Evolutionary conservation across 169 alveolate species (phyloP).

Genomic region (Plasmodium chabaudi): DNA sequence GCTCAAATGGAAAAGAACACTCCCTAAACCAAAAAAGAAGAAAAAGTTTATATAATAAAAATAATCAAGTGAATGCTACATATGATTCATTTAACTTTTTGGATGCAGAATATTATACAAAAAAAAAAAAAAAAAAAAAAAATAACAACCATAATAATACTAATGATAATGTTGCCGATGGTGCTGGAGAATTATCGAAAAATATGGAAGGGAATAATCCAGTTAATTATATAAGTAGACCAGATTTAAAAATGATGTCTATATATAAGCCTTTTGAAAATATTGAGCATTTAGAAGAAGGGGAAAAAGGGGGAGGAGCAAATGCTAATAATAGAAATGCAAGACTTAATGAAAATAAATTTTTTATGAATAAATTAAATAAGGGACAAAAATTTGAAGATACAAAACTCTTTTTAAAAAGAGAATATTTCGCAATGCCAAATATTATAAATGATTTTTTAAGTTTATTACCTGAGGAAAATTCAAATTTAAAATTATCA

Average conservation of each 20-base stretch:
- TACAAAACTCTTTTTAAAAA: constrained; percentile 22
- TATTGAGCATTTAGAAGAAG: constrained; percentile 26
- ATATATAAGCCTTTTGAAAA: constrained; percentile 68
- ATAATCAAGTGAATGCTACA: constrained; percentile 4
- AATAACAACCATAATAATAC: neutral
- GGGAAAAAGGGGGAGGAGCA: neutral
- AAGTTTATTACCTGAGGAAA: constrained; percentile 69
- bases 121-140: constrained; percentile 25
- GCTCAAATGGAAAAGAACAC: neutral
- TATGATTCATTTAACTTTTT: constrained; percentile 57
- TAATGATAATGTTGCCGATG: constrained; percentile 4
- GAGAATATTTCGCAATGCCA: constrained; percentile 65
- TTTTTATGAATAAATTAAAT: constrained; percentile 17
- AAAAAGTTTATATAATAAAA: constrained; percentile 17
- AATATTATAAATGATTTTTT: constrained; percentile 68
- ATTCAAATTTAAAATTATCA: constrained; percentile 36
- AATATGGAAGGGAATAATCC: neutral
- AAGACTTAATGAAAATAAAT: constrained; percentile 2
- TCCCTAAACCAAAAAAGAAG: neutral
- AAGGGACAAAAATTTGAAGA: constrained; percentile 11
- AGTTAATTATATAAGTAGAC: constrained; percentile 47
- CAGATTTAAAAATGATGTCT: constrained; percentile 69
- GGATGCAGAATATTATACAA: constrained; percentile 12
- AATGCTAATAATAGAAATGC: neutral
- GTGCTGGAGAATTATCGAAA: too few species aligned